Evolutionary conservation across 2,329 filamentous ascomycete genomes (phyloP).

Genomic region (Penicillium nordicum): DNA sequence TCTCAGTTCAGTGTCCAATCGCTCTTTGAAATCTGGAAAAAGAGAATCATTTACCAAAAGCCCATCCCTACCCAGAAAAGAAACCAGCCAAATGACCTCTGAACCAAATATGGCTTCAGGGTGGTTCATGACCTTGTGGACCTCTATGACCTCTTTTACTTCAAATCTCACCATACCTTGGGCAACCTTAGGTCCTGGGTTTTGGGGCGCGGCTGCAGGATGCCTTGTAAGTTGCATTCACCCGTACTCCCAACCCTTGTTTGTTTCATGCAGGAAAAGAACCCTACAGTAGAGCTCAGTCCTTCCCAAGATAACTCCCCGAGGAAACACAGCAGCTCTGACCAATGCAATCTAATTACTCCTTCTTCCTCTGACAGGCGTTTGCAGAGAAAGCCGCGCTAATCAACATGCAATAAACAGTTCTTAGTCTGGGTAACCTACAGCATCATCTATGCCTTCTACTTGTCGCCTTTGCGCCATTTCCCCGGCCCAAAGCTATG

Average conservation of each 20-base stretch:
- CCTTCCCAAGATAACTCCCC: background rate
- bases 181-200: conserved; percentile 6
- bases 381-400: background rate
- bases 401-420: background rate
- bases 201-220: conserved; percentile 17
- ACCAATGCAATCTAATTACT: background rate
- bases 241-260: conserved; percentile 8
- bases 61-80: background rate
- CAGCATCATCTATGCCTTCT: conserved; percentile 19
- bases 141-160: background rate
- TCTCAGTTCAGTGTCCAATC: background rate
- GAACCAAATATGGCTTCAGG: conserved; percentile 6
- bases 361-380: background rate
- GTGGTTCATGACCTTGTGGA: conserved; percentile 2
- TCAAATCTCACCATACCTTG: conserved; percentile 8
- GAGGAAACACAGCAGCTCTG: background rate
- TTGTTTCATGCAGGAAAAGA: conserved; percentile 12
- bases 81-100: background rate
- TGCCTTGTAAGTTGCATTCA: conserved; percentile 21
- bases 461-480: conserved; percentile 22
- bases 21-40: background rate
- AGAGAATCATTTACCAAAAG: background rate
- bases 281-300: conserved; percentile 5
- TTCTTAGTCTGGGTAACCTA: background rate
- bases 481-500: conserved; percentile 31